phyloP scores from a whole-genome alignment of 148 eudicot genomes.

The Nyssa sinensis region DNA sequence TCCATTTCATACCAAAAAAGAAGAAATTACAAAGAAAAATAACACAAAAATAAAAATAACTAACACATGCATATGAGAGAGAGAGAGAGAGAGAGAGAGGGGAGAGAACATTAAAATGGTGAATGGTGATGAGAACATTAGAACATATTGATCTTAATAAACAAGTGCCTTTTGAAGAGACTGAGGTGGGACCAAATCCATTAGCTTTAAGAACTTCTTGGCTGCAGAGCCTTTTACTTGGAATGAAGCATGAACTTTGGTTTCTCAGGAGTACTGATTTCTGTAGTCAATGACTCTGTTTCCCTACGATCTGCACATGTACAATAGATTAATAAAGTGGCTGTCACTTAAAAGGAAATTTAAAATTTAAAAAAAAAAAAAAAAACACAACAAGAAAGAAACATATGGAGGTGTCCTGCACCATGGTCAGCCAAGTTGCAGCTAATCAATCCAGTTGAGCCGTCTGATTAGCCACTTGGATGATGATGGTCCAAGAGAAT shows the following conservation, averaged over 20 bases:
- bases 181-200: slow-evolving; percentile 36
- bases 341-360: not conserved
- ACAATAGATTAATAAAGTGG: not conserved
- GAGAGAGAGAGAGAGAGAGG: not conserved
- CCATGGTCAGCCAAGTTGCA: not conserved
- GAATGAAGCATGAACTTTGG: slow-evolving; percentile 23
- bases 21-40: slow-evolving; percentile 12
- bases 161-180: slow-evolving; percentile 39
- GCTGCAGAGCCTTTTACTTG: slow-evolving; percentile 34
- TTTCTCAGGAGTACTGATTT: slow-evolving; percentile 22
- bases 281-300: slow-evolving; percentile 34
- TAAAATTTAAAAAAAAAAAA: not conserved
- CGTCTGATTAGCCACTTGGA: not conserved
- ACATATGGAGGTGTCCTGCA: not conserved
- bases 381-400: slow-evolving; percentile 1
- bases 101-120: not conserved
- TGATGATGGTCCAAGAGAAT: not conserved
- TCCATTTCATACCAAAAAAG: slow-evolving; percentile 11
- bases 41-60: not conserved
- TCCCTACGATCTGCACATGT: slow-evolving; percentile 26
- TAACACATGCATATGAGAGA: slow-evolving; percentile 3
- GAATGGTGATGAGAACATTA: not conserved
- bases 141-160: not conserved
- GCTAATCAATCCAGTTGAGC: not conserved
- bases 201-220: slow-evolving; percentile 26